These are phyloP conservation scores for Nicotiana noctiflora DNA, from an alignment of 257 asterid genomes.

Conservation along the genomic window DNA sequence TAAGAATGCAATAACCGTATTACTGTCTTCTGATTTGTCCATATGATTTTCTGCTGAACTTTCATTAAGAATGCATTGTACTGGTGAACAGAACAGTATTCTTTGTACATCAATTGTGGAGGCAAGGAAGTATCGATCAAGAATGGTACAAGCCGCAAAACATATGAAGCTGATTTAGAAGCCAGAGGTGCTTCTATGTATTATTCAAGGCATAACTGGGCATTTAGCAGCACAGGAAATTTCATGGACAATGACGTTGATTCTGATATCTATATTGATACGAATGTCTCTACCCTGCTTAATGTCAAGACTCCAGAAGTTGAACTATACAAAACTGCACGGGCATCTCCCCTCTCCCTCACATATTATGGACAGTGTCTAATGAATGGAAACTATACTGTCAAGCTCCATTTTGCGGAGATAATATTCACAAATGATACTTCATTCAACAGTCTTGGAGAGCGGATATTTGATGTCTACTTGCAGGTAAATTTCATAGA, in stretches of 20 bases:
- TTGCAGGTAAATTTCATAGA: conserved; percentile 55
- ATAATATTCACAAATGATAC: conserved; percentile 61
- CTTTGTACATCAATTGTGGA: conserved; percentile 73
- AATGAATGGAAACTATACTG: conserved; percentile 73
- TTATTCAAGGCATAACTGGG: conserved; percentile 59
- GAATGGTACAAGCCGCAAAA: conserved; percentile 24
- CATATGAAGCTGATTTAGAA: conserved; percentile 62
- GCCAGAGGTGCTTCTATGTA: conserved; percentile 73
- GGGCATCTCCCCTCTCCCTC: conserved; percentile 76
- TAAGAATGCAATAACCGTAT: not conserved
- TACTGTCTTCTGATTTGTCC: not conserved
- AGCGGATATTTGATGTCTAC: conserved; percentile 79
- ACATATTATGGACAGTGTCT: conserved; percentile 85
- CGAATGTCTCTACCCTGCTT: conserved; percentile 33
- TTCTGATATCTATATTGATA: conserved; percentile 47
- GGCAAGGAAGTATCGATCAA: conserved; percentile 41
- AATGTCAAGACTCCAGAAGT: conserved; percentile 27
- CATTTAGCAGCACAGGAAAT: conserved; percentile 90
- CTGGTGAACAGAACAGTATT: conserved; percentile 39
- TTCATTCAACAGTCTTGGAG: conserved; percentile 67
- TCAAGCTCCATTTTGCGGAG: conserved; percentile 81
- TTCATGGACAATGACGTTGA: conserved; percentile 66
- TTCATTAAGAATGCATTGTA: not conserved
- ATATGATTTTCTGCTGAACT: not conserved
- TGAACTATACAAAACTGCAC: conserved; percentile 61